phyloP scores from a whole-genome alignment of 495 filamentous ascomycete genomes.

The Penicillium roqueforti region DNA sequence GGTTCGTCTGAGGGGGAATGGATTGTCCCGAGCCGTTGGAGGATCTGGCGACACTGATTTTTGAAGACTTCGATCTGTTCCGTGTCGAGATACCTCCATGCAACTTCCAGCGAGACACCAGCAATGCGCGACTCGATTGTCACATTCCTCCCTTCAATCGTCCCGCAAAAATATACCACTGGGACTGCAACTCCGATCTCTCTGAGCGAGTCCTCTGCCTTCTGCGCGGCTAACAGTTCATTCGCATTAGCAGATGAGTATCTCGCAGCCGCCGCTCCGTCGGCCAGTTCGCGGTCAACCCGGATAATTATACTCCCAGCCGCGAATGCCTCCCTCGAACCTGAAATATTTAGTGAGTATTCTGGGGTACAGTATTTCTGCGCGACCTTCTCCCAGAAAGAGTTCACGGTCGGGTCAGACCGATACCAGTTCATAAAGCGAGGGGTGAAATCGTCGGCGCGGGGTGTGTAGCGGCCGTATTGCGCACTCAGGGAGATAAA shows the following conservation, averaged over 20 bases:
- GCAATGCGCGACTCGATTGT: conserved; percentile 43
- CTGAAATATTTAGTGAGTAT: conserved; percentile 34
- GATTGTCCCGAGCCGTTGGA: conserved; percentile 26
- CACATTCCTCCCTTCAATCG: conserved; percentile 38
- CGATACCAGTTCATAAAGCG: conserved; percentile 34
- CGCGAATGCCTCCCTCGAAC: conserved; percentile 34
- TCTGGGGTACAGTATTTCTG: conserved; percentile 30
- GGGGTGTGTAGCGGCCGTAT: conserved; percentile 42
- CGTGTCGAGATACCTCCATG: conserved; percentile 37
- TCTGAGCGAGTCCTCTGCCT: conserved; percentile 34
- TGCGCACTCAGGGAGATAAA: conserved; percentile 34
- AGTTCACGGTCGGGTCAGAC: conserved; percentile 25
- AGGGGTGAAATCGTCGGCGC: conserved; percentile 39
- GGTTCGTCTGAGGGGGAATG: conserved; percentile 27
- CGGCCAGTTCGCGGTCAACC: conserved; percentile 31
- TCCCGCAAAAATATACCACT: conserved; percentile 38
- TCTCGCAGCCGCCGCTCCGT: conserved; percentile 24
- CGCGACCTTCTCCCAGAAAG: conserved; percentile 37
- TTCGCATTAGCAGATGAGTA: conserved; percentile 59
- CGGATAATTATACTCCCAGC: conserved; percentile 39
- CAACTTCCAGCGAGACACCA: conserved; percentile 42
- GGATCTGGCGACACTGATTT: conserved; percentile 34
- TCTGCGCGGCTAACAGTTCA: conserved; percentile 36
- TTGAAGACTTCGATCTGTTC: conserved; percentile 35
- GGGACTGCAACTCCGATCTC: conserved; percentile 37